A percentile compares a stretch with the other conserved stretches of the same genome.
These are phyloP conservation scores for Alternaria metachromatica DNA, from an alignment of 2,329 filamentous ascomycete species.

Conservation along the genomic window DNA sequence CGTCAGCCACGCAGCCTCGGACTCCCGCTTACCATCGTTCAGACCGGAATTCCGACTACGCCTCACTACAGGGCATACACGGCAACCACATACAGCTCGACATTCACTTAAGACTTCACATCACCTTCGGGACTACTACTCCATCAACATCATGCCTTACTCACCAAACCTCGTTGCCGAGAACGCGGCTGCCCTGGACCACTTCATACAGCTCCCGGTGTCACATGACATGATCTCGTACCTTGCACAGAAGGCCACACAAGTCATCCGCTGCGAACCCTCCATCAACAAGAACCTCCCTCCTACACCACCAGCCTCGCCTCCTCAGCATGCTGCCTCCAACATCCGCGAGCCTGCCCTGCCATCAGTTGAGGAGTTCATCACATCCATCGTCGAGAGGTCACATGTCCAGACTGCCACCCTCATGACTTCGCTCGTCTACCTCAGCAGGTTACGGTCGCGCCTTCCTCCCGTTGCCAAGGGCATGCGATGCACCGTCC, in stretches of 20 bases:
- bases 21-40: conserved; percentile 45
- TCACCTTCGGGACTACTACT: conserved; percentile 21
- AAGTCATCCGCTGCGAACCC: conserved; percentile 80
- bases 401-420: conserved; percentile 98
- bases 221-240: conserved; percentile 78
- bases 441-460: conserved; percentile 82
- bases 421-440: conserved; percentile 95
- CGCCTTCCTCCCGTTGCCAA: conserved; percentile 93
- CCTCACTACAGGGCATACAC: conserved; percentile 40
- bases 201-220: conserved; percentile 80
- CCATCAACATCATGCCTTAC: conserved; percentile 52
- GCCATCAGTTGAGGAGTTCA: conserved; percentile 88
- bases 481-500: conserved; percentile 93
- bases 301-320: conserved; percentile 66
- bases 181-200: conserved; percentile 78
- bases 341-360: conserved; percentile 61
- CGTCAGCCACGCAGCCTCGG: conserved; percentile 41
- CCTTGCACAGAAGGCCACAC: conserved; percentile 74
- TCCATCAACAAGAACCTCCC: conserved; percentile 58
- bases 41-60: conserved; percentile 36
- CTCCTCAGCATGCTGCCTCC: conserved; percentile 58
- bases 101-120: conserved; percentile 25
- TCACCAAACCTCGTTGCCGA: conserved; percentile 52
- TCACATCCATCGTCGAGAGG: conserved; percentile 84
- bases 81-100: conserved; percentile 13